Percentiles rank a stretch among this genome's conserved stretches.
Conservation (phyloP, 148 eudicot species). For the Diospyros kaki region DNA sequence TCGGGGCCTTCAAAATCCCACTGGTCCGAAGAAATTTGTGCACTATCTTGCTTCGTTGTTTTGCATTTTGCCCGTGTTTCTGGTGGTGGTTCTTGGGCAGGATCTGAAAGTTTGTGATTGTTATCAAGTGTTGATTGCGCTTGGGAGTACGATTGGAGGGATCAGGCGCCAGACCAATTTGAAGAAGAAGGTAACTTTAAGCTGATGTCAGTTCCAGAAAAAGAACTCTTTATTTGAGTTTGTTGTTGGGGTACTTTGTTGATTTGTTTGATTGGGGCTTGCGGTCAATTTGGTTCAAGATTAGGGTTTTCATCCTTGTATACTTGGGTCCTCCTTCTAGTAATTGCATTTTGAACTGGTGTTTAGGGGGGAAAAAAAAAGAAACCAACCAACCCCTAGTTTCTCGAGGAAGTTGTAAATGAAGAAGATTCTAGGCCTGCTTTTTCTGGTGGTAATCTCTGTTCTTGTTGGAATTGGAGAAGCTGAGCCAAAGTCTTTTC, state of each 20-base stretch:
- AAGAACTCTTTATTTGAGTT: background rate
- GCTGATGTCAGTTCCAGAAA: background rate
- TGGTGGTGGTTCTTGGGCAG: no score
- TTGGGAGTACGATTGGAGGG: background rate
- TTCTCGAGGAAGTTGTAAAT: background rate
- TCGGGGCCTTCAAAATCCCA: no score
- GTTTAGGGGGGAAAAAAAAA: background rate
- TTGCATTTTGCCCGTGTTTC: no score
- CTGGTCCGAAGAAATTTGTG: no score
- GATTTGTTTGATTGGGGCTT: background rate
- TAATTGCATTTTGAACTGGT: background rate
- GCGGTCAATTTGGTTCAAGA: background rate
- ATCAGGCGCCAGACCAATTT: slow-evolving; percentile 1
- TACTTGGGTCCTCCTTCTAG: background rate
- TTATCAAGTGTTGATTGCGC: no score
- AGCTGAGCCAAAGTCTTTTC: slow-evolving; percentile 12
- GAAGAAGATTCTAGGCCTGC: background rate
- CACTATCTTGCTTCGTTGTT: no score
- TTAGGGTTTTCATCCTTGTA: background rate
- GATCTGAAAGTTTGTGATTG: no score
- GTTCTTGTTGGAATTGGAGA: slow-evolving; percentile 6
- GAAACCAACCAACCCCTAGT: background rate
- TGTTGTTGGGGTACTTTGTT: background rate
- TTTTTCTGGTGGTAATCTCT: slow-evolving; percentile 2
- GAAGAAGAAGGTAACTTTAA: background rate